Evolutionary conservation across 2,329 filamentous ascomycete genomes (phyloP).

Genomic region (Neopestalotiopsis sp.): DNA sequence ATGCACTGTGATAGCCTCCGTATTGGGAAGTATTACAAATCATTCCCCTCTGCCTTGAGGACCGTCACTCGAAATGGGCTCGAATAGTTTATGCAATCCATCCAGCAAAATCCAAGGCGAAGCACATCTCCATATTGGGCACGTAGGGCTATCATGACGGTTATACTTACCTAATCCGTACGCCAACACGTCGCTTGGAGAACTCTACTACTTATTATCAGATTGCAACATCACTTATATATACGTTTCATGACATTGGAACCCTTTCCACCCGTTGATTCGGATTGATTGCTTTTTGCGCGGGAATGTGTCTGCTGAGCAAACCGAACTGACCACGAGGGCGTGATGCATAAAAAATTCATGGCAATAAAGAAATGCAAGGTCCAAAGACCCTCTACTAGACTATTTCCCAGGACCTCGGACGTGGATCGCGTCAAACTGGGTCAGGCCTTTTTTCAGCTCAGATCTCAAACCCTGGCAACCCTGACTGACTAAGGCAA

Average conservation of each 20-base stretch:
- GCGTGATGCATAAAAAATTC: neutral
- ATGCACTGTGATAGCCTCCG: neutral
- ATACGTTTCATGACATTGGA: neutral
- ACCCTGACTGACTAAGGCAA: neutral
- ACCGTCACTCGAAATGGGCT: too few relatives aligned
- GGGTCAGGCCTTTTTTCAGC: neutral
- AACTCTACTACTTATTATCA: too few relatives aligned
- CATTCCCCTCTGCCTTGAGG: neutral
- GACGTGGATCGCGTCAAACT: neutral
- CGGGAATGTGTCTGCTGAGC: neutral
- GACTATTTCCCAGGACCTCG: neutral
- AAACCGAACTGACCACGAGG: neutral
- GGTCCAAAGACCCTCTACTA: too few relatives aligned
- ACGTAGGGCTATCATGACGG: too few relatives aligned
- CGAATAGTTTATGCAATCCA: too few relatives aligned
- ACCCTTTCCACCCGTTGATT: neutral
- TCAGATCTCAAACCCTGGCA: neutral
- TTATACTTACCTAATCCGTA: too few relatives aligned
- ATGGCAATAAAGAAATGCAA: too few relatives aligned
- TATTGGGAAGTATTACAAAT: neutral
- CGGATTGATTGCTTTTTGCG: neutral
- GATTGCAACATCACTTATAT: too few relatives aligned
- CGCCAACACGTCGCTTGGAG: too few relatives aligned
- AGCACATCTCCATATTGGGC: too few relatives aligned
- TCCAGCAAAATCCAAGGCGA: too few relatives aligned